phyloP scores from a whole-genome alignment of 306 rosid genomes.

The Cyamopsis tetragonoloba region DNA sequence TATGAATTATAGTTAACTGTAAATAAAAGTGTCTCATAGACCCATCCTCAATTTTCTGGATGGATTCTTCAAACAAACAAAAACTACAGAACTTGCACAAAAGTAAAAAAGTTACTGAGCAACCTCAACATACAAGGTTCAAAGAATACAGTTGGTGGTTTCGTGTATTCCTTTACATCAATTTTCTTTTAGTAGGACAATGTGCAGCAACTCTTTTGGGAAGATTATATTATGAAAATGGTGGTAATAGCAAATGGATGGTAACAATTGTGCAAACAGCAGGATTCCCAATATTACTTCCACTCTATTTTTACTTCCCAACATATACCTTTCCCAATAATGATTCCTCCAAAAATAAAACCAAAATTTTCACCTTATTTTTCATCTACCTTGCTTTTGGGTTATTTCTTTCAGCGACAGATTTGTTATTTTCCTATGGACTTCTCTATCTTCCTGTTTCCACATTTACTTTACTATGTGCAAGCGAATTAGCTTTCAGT shows the following conservation, averaged over 20 bases:
- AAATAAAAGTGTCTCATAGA: not conserved
- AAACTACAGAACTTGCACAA: not conserved
- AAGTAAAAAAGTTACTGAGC: conserved; percentile 1
- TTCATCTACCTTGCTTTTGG: conserved; percentile 40
- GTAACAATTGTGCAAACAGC: conserved; percentile 63
- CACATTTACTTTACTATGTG: conserved; percentile 54
- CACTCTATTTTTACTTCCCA: conserved; percentile 32
- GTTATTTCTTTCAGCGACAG: conserved; percentile 32
- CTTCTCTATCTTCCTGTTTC: conserved; percentile 59
- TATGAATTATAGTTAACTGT: too few relatives aligned
- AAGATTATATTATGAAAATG: conserved; percentile 54
- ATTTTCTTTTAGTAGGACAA: conserved; percentile 49
- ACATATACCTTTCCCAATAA: not conserved
- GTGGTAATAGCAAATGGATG: conserved; percentile 75
- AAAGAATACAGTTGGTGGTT: conserved; percentile 49
- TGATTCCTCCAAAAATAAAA: conserved; percentile 25
- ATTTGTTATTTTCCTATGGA: conserved; percentile 63
- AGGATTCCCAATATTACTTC: conserved; percentile 60
- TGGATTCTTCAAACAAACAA: conserved; percentile 28
- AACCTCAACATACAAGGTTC: conserved; percentile 11
- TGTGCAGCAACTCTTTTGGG: conserved; percentile 55
- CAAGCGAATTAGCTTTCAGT: conserved; percentile 64
- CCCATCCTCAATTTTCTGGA: not conserved
- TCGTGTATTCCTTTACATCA: conserved; percentile 33
- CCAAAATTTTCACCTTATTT: conserved; percentile 11